Evolutionary conservation across 352 stramenopile species (phyloP).

Genomic region (Elongisporangium undulatum): DNA sequence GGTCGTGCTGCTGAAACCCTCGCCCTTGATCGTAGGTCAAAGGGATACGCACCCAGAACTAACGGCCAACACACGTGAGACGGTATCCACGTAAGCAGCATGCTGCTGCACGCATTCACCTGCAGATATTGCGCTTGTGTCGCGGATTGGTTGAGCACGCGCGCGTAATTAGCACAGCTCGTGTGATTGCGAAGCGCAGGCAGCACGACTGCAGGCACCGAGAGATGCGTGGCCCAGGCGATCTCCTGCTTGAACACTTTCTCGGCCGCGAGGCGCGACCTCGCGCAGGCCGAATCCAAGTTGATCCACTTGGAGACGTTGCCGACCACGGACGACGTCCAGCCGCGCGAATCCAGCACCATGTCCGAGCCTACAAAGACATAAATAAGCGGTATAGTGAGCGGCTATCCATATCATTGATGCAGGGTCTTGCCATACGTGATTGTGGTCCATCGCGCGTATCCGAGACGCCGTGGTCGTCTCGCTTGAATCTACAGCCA

Average conservation of each 20-base stretch:
- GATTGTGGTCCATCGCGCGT: slow-evolving; percentile 48
- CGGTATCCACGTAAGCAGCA: neutral
- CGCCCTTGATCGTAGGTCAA: slow-evolving; percentile 29
- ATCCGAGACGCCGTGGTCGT: slow-evolving; percentile 59
- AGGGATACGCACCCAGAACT: slow-evolving; percentile 87
- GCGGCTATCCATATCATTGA: neutral
- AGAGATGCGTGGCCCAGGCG: slow-evolving; percentile 95
- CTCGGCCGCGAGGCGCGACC: slow-evolving; percentile 46
- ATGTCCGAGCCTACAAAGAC: slow-evolving; percentile 60
- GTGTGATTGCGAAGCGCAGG: slow-evolving; percentile 54
- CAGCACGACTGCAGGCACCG: slow-evolving; percentile 92
- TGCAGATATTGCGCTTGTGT: slow-evolving; percentile 78
- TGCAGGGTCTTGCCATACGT: slow-evolving; percentile 18
- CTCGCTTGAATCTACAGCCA: slow-evolving; percentile 53
- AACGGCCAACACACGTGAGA: neutral
- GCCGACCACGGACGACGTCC: slow-evolving; percentile 80
- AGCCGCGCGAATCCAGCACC: slow-evolving; percentile 78
- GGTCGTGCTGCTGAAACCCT: neutral
- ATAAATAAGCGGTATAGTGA: slow-evolving; percentile 1
- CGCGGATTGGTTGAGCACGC: slow-evolving; percentile 74
- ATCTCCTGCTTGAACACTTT: slow-evolving; percentile 91
- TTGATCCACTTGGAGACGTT: slow-evolving; percentile 80
- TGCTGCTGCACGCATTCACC: slow-evolving; percentile 4
- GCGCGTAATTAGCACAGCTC: slow-evolving; percentile 79
- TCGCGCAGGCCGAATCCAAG: slow-evolving; percentile 40